phyloP scores from a whole-genome alignment of 129 eudicot genomes.

The Logfia minima region DNA sequence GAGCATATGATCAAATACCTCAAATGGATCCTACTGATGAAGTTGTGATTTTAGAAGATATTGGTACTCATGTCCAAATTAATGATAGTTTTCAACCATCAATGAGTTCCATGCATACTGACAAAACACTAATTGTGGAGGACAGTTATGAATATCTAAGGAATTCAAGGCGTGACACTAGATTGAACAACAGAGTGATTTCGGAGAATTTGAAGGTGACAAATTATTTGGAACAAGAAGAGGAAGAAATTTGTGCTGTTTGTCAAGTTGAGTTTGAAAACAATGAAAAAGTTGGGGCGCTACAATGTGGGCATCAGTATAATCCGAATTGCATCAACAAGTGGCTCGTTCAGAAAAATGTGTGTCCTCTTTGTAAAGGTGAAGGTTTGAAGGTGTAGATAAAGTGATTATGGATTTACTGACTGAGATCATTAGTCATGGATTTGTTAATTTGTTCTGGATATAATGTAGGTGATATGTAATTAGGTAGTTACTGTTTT shows the following conservation, averaged over 20 bases:
- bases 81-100: neutral
- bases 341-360: slow-evolving; percentile 29
- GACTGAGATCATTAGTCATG: too few relatives aligned
- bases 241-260: slow-evolving; percentile 11
- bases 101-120: neutral
- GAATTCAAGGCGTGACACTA: neutral
- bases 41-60: neutral
- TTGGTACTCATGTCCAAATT: neutral
- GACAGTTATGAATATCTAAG: too few relatives aligned
- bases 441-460: too few relatives aligned
- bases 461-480: too few relatives aligned
- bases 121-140: neutral
- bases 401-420: neutral
- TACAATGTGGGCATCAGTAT: slow-evolving; percentile 28
- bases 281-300: slow-evolving; percentile 17
- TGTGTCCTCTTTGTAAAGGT: slow-evolving; percentile 38
- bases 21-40: neutral
- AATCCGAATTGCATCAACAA: slow-evolving; percentile 28
- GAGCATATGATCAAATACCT: neutral
- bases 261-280: slow-evolving; percentile 16
- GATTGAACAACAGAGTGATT: neutral
- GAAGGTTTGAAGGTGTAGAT: neutral
- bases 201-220: neutral
- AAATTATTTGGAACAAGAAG: neutral
- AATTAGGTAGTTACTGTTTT: neutral